Conservation (phyloP, 2,329 filamentous ascomycete species). For the Clonostachys byssicola region DNA sequence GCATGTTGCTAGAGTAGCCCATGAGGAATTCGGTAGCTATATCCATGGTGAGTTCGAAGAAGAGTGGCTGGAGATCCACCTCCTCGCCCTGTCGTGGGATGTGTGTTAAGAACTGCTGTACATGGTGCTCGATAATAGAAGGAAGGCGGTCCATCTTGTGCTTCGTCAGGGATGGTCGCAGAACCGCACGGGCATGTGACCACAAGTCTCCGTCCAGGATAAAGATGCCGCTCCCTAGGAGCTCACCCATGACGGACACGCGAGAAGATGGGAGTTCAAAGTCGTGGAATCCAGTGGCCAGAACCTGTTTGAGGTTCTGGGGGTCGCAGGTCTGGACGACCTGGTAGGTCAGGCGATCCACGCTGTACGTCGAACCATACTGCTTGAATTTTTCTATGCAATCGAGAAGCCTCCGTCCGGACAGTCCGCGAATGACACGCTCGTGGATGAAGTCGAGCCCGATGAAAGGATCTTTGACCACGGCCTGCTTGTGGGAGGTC, state of each 20-base stretch:
- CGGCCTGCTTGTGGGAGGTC: slow-evolving; percentile 11
- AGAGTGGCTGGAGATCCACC: slow-evolving; percentile 37
- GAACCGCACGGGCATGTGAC: slow-evolving; percentile 33
- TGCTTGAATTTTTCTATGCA: slow-evolving; percentile 15
- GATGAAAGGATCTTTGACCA: slow-evolving; percentile 20
- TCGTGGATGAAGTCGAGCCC: slow-evolving; percentile 28
- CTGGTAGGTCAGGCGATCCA: slow-evolving; percentile 22
- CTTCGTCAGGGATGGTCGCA: slow-evolving; percentile 25
- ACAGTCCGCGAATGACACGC: slow-evolving; percentile 14
- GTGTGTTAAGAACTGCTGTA: slow-evolving; percentile 29
- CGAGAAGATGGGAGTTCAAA: slow-evolving; percentile 34
- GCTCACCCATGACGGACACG: slow-evolving; percentile 24
- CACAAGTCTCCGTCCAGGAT: slow-evolving; percentile 40
- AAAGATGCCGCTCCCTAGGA: slow-evolving; percentile 45
- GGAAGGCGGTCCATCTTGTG: slow-evolving; percentile 18
- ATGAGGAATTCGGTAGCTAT: slow-evolving; percentile 45
- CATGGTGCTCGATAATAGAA: slow-evolving; percentile 23
- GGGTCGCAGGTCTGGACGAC: slow-evolving; percentile 35
- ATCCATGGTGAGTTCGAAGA: slow-evolving; percentile 43
- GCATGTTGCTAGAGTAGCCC: slow-evolving; percentile 13
- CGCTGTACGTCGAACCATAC: slow-evolving; percentile 24
- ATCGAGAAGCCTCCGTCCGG: slow-evolving; percentile 18
- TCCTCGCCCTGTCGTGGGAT: slow-evolving; percentile 10
- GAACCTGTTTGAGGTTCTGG: slow-evolving; percentile 50
- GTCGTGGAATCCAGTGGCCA: slow-evolving; percentile 47